These are phyloP conservation scores for Jamesozyma rosinii DNA, from an alignment of 805 yeast genomes.

Conservation along the genomic window DNA sequence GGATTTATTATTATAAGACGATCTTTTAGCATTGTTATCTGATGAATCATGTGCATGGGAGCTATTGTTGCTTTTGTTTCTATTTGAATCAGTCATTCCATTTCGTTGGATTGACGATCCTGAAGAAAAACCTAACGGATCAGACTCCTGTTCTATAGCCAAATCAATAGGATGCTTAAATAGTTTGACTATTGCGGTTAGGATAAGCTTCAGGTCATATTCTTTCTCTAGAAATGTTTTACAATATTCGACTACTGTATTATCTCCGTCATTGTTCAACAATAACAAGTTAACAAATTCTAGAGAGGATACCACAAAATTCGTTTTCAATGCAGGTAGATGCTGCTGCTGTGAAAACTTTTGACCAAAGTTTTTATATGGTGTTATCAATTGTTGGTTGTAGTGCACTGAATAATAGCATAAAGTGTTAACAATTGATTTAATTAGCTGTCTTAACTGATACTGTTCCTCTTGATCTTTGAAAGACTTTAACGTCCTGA, in stretches of 20 bases:
- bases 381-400: slow-evolving; percentile 25
- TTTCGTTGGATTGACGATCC: background rate
- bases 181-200: slow-evolving; percentile 39
- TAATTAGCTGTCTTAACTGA: background rate
- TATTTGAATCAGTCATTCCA: background rate
- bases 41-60: background rate
- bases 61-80: background rate
- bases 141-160: slow-evolving; percentile 33
- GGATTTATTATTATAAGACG: slow-evolving; percentile 1
- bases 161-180: slow-evolving; percentile 38
- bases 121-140: slow-evolving; percentile 24
- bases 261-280: background rate
- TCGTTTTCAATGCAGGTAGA: slow-evolving; percentile 28
- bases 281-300: slow-evolving; percentile 52
- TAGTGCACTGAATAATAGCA: slow-evolving; percentile 41
- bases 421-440: slow-evolving; percentile 56
- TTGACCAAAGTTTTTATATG: slow-evolving; percentile 10
- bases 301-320: slow-evolving; percentile 45
- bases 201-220: slow-evolving; percentile 43
- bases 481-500: background rate
- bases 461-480: background rate
- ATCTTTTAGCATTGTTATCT: slow-evolving; percentile 1
- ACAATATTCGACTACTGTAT: slow-evolving; percentile 2
- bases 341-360: slow-evolving; percentile 16
- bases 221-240: slow-evolving; percentile 43